A percentile compares a stretch with the other conserved stretches of the same genome.
These are phyloP conservation scores for Termitomyces sp. DNA, from an alignment of 768 basidiomycete genomes.

Conservation along the genomic window DNA sequence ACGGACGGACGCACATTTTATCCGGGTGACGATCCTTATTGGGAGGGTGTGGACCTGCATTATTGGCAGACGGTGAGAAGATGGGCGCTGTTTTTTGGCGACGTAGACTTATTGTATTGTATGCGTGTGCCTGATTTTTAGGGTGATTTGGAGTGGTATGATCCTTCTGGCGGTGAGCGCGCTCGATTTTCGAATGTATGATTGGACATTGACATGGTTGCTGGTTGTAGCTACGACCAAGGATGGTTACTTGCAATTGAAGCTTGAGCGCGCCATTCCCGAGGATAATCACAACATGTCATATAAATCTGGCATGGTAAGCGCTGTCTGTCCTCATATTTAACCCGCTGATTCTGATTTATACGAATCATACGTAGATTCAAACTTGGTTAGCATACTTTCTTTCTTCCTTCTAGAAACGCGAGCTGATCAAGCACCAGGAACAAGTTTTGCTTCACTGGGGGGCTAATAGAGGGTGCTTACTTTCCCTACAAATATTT, in stretches of 20 bases:
- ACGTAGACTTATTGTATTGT: not conserved
- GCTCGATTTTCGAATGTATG: not conserved
- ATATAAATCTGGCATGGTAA: conserved; percentile 54
- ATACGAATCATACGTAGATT: conserved; percentile 27
- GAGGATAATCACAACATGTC: conserved; percentile 62
- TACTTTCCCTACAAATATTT: conserved; percentile 14
- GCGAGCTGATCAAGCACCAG: conserved; percentile 18
- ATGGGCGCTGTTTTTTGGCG: not conserved
- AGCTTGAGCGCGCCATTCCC: conserved; percentile 51
- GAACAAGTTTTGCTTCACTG: conserved; percentile 77
- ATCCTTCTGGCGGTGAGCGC: conserved; percentile 45
- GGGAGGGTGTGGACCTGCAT: conserved; percentile 59
- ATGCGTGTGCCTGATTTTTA: conserved; percentile 12
- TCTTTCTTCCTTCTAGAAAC: not conserved
- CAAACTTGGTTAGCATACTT: not conserved
- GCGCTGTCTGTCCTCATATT: conserved; percentile 18
- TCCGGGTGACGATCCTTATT: conserved; percentile 68
- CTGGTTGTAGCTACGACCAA: conserved; percentile 51
- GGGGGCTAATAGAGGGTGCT: conserved; percentile 60
- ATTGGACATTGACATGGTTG: not conserved
- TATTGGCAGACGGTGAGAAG: conserved; percentile 61
- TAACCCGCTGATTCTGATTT: not conserved
- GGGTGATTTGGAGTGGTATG: conserved; percentile 80
- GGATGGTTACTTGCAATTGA: conserved; percentile 70
- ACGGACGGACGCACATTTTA: conserved; percentile 68